Percentiles rank a stretch among this genome's conserved stretches.
phyloP scores from a whole-genome alignment of 2,329 filamentous ascomycete species.

The Trichoderma sp. region DNA sequence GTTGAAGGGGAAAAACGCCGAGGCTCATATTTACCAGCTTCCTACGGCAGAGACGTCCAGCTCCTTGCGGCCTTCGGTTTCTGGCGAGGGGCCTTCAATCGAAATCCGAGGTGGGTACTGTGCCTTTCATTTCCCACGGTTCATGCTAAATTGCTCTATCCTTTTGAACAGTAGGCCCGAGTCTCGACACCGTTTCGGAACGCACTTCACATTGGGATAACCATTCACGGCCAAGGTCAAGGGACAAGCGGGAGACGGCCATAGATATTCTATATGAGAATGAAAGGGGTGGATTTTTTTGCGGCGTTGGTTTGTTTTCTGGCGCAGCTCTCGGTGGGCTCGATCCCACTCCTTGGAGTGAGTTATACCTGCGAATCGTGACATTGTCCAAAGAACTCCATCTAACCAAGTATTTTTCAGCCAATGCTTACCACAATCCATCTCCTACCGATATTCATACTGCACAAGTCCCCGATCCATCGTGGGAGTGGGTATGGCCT shows the following conservation, averaged over 20 bases:
- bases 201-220: not conserved
- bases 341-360: conserved; percentile 81
- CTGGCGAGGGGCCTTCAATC: conserved; percentile 36
- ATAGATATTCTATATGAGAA: conserved; percentile 96
- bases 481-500: conserved; percentile 84
- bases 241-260: conserved; percentile 52
- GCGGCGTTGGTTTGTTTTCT: conserved; percentile 88
- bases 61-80: not conserved
- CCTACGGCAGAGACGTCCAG: conserved; percentile 9
- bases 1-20: not conserved
- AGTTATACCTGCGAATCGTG: conserved; percentile 26
- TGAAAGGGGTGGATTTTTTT: conserved; percentile 86
- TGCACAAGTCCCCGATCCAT: conserved; percentile 89
- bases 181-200: conserved; percentile 27
- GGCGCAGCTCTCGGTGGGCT: conserved; percentile 79
- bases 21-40: not conserved
- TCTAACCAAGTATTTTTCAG: conserved; percentile 29
- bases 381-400: too few species aligned
- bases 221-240: conserved; percentile 40
- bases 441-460: conserved; percentile 73
- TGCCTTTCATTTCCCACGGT: not conserved
- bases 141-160: not conserved
- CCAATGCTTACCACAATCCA: conserved; percentile 65
- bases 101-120: conserved; percentile 37
- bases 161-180: conserved; percentile 34